Evolutionary conservation across 495 filamentous ascomycete species (phyloP).

Genomic region (Neurospora africana): DNA sequence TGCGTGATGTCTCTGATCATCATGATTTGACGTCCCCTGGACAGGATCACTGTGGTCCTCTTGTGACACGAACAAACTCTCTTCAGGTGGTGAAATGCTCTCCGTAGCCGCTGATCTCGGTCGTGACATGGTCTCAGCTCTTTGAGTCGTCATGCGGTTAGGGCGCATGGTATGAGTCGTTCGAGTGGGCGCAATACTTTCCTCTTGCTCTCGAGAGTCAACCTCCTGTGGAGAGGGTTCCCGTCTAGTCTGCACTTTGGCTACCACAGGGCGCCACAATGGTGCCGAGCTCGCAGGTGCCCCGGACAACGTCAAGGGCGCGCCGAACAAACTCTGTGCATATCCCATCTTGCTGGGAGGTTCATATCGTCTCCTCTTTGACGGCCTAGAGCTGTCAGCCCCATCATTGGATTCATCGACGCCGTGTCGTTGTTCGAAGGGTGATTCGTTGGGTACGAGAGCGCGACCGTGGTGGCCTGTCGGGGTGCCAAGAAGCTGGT

Average conservation of each 20-base stretch:
- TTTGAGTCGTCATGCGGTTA: background rate
- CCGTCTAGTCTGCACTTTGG: background rate
- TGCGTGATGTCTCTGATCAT: background rate
- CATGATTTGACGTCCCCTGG: background rate
- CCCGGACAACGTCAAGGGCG: slow-evolving; percentile 33
- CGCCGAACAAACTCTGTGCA: slow-evolving; percentile 42
- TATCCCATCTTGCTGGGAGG: slow-evolving; percentile 39
- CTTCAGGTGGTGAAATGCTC: background rate
- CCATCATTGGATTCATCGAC: slow-evolving; percentile 5
- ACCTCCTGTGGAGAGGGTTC: slow-evolving; percentile 6
- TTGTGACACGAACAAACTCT: background rate
- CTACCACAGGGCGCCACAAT: slow-evolving; percentile 9
- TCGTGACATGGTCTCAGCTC: background rate
- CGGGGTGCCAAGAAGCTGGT: slow-evolving; percentile 35
- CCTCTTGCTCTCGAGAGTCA: background rate
- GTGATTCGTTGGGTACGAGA: slow-evolving; percentile 33
- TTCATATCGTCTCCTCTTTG: slow-evolving; percentile 29
- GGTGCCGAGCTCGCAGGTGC: slow-evolving; percentile 27
- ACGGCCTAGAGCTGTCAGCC: slow-evolving; percentile 11
- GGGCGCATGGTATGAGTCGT: background rate
- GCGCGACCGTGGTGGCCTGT: slow-evolving; percentile 42
- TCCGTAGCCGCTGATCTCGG: background rate
- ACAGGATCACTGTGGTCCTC: background rate
- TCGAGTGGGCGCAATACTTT: background rate
- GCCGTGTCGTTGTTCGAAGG: slow-evolving; percentile 39